A percentile compares a stretch with the other conserved stretches of the same genome.
phyloP scores from a whole-genome alignment of 768 basidiomycete species.

The Tephrocybe sp. region DNA sequence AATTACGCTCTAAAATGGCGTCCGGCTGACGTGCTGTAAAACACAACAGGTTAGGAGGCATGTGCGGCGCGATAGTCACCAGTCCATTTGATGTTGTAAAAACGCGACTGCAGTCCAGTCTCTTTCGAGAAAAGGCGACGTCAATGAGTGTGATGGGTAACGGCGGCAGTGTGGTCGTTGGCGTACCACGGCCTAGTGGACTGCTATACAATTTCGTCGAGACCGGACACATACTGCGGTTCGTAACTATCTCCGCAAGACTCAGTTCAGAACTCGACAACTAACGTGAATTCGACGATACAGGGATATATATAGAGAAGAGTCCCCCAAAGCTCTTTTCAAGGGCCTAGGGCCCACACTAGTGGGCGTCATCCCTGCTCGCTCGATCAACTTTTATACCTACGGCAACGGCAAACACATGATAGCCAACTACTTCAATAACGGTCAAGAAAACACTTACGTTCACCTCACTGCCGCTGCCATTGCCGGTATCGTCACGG shows the following conservation, averaged over 20 bases:
- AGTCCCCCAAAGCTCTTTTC: slow-evolving; percentile 88
- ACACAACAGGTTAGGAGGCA: slow-evolving; percentile 79
- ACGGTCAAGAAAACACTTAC: slow-evolving; percentile 75
- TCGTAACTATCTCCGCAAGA: background rate
- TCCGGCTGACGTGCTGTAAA: background rate
- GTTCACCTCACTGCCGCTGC: slow-evolving; percentile 88
- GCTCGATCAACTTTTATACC: slow-evolving; percentile 96
- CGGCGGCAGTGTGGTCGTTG: slow-evolving; percentile 34
- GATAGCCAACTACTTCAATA: slow-evolving; percentile 79
- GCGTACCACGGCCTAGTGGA: slow-evolving; percentile 43
- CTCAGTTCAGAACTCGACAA: too few relatives aligned
- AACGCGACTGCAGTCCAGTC: slow-evolving; percentile 90
- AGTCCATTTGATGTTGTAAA: slow-evolving; percentile 99
- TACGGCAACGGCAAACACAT: slow-evolving; percentile 96
- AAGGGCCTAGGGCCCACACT: slow-evolving; percentile 93
- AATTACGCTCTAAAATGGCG: background rate
- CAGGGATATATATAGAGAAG: slow-evolving; percentile 85
- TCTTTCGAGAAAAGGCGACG: slow-evolving; percentile 54
- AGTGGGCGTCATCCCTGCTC: slow-evolving; percentile 91
- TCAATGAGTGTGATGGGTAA: slow-evolving; percentile 38
- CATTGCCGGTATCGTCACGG: slow-evolving; percentile 80
- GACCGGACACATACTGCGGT: slow-evolving; percentile 89
- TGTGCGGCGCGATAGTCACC: slow-evolving; percentile 96
- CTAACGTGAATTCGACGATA: background rate
- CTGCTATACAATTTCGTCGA: slow-evolving; percentile 93